These are phyloP conservation scores for Bruguiera sexangula DNA, from an alignment of 345 rosid genomes.

Conservation along the genomic window DNA sequence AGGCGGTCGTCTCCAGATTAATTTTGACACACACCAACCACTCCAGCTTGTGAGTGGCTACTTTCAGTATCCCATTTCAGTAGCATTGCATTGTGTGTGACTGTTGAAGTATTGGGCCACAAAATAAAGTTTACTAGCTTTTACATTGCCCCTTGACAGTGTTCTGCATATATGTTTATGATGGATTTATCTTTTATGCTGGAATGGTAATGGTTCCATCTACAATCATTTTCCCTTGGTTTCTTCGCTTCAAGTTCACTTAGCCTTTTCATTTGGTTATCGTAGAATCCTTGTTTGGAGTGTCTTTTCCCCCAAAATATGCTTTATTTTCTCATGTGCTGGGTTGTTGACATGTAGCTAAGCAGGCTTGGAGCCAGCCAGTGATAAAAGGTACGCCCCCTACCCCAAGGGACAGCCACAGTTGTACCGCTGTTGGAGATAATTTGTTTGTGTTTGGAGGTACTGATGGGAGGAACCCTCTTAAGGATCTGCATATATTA, in stretches of 20 bases:
- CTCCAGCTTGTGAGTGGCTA: too few species aligned
- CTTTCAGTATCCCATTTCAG: background rate
- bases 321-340: conserved; percentile 7
- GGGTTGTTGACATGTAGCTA: conserved; percentile 45
- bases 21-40: too few species aligned
- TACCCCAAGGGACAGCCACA: conserved; percentile 90
- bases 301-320: background rate
- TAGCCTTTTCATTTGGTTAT: conserved; percentile 3
- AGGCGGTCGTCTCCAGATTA: background rate
- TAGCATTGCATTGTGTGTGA: background rate
- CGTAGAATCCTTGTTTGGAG: background rate
- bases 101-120: background rate
- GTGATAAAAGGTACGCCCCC: conserved; percentile 66
- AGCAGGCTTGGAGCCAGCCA: conserved; percentile 84
- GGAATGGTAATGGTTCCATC: background rate
- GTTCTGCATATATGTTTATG: background rate
- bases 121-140: background rate
- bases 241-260: background rate
- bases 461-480: conserved; percentile 81
- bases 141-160: background rate
- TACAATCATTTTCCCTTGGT: too few species aligned
- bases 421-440: conserved; percentile 71
- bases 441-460: conserved; percentile 87
- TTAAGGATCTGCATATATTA: conserved; percentile 74
- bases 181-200: conserved; percentile 3